Base-by-base conservation (phyloP, 2,329 filamentous ascomycete species). In the Zymoseptoria ardabiliae region DNA sequence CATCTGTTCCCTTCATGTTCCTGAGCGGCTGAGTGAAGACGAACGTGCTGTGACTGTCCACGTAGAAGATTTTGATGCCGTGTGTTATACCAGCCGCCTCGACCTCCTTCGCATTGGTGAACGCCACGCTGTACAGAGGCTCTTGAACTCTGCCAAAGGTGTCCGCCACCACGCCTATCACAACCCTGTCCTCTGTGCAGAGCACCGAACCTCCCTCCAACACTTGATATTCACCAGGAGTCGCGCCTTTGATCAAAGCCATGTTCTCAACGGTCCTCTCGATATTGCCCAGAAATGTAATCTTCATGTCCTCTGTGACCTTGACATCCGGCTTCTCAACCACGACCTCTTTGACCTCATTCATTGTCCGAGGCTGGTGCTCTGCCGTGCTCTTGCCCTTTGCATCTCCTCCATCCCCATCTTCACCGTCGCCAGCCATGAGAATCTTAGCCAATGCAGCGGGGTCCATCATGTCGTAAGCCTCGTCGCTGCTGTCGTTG, bases 11-110 rank as follows among this genome's bases (percentile, higher is more conserved):
- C 76, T 96, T 97, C 69, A 88, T 72, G 56, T 81, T 82, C 73
- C 88, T 89, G 59, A 97, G 78, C 6, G 87, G 85, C 72, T 94
- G 84, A 0, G 93, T 97, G 70, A 96, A 94, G 58, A 96, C 90
- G 68, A 88, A 95, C 0, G 82, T 86, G 49, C 91, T 91, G 72
- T 94, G 88, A 8, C 84, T 78, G 51, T 87, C 82, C 2, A 93
- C 85, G 70, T 96, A 97, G 76, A 84, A 96, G 2, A 97, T 77
- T 54, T 84, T 83, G 2, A 83, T 84, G 25, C 88, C 90, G 49
- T 84, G 77, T n/a, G 78, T 75, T n/a, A 96, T 74, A 5, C 85
- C 87, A 22, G 86, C 78, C 49, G 85, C 82, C 45, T 81, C 77
- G 50, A 95, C 83, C 58, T 91, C 89, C 6, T 85, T 82, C 1